A percentile compares a stretch with the other conserved stretches of the same genome.
Evolutionary conservation across 805 yeast genomes (phyloP).

Genomic region (Wickerhamomyces ciferrii): DNA sequence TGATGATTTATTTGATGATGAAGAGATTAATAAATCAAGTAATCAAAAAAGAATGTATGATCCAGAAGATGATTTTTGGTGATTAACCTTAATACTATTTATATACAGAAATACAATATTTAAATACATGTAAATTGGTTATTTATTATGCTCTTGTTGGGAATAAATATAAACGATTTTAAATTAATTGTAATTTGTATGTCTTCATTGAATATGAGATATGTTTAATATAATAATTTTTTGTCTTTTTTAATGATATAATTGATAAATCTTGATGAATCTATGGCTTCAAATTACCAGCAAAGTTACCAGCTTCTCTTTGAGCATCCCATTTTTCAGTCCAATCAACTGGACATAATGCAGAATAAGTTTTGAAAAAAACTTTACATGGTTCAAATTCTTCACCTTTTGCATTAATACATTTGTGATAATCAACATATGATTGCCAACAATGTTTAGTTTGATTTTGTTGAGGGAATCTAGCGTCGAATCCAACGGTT

Average conservation of each 20-base stretch:
- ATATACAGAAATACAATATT: no score
- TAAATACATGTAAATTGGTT: background rate
- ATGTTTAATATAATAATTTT: no score
- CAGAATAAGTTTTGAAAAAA: constrained; percentile 84
- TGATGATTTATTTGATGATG: constrained; percentile 44
- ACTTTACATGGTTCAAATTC: constrained; percentile 97
- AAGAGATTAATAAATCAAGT: constrained; percentile 34
- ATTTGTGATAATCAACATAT: constrained; percentile 96
- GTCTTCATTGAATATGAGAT: background rate
- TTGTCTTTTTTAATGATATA: no score
- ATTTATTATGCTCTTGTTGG: background rate
- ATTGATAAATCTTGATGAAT: background rate
- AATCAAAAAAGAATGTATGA: constrained; percentile 45
- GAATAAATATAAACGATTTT: background rate
- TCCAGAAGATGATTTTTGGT: constrained; percentile 57
- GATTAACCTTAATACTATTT: no score
- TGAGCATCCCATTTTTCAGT: constrained; percentile 85
- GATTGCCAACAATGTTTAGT: constrained; percentile 98
- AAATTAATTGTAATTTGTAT: no score
- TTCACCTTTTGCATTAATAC: constrained; percentile 95
- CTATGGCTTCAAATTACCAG: constrained; percentile 32
- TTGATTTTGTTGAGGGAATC: constrained; percentile 97
- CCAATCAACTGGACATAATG: constrained; percentile 85
- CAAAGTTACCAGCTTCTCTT: constrained; percentile 58
- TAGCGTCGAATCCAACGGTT: constrained; percentile 79